Conservation (phyloP, 2,329 filamentous ascomycete species). For the Ustilaginoidea virens region DNA sequence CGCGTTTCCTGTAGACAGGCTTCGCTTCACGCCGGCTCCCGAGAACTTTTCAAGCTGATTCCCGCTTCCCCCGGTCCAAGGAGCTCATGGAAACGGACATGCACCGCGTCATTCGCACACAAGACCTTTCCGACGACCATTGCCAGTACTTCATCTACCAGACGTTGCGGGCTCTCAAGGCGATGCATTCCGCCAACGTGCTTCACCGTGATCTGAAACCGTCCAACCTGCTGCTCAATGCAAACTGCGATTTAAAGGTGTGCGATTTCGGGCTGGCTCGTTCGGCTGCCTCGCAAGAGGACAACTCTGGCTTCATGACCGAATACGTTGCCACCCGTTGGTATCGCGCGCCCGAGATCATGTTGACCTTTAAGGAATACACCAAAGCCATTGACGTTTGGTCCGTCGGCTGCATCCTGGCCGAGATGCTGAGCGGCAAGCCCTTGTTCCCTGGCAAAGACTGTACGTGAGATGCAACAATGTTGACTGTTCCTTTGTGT, state of each 20-base stretch:
- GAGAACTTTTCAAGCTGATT: not conserved
- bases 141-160: conserved; percentile 99
- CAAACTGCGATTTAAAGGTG: conserved; percentile 97
- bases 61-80: conserved; percentile 25
- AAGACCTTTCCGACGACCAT: conserved; percentile 96
- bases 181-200: conserved; percentile 98
- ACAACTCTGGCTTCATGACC: conserved; percentile 99
- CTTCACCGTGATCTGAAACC: conserved; percentile 95
- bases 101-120: conserved; percentile 96
- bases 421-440: conserved; percentile 98
- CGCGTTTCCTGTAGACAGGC: not conserved
- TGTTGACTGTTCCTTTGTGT: not conserved
- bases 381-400: conserved; percentile 99
- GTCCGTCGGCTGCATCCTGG: conserved; percentile 96
- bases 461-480: conserved; percentile 43
- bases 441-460: conserved; percentile 97
- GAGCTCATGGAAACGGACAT: conserved; percentile 99
- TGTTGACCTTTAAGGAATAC: conserved; percentile 99
- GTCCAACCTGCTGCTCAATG: conserved; percentile 90
- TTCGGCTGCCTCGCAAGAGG: conserved; percentile 90
- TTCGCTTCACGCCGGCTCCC: too few species aligned
- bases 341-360: conserved; percentile 98
- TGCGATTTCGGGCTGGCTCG: conserved; percentile 95
- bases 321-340: conserved; percentile 99
- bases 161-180: conserved; percentile 90